phyloP scores from a whole-genome alignment of 768 basidiomycete genomes.

The Hygrophorus pudorinus region DNA sequence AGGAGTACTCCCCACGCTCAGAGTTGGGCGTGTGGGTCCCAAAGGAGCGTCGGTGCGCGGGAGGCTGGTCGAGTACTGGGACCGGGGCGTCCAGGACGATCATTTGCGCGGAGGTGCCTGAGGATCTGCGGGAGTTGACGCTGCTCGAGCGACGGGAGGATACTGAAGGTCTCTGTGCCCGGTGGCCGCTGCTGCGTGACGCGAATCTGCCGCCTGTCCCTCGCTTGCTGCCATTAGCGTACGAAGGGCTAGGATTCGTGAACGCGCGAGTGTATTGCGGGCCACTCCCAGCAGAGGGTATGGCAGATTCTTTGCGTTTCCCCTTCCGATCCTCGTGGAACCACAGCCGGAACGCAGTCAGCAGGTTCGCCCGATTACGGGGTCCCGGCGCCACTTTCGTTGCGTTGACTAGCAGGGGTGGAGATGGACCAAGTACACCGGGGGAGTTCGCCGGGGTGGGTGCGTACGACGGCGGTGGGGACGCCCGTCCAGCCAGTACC shows the following conservation, averaged over 20 bases:
- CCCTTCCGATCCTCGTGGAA: slow-evolving; percentile 88
- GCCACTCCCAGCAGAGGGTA: slow-evolving; percentile 17
- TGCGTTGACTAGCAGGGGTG: slow-evolving; percentile 26
- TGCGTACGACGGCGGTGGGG: slow-evolving; percentile 22
- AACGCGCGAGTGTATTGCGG: slow-evolving; percentile 10
- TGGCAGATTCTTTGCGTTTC: slow-evolving; percentile 55
- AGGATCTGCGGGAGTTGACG: slow-evolving; percentile 73
- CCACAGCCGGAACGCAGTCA: slow-evolving; percentile 83
- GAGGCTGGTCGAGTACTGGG: slow-evolving; percentile 28
- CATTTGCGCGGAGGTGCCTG: slow-evolving; percentile 40
- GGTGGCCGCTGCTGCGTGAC: slow-evolving; percentile 30
- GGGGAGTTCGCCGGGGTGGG: slow-evolving; percentile 45
- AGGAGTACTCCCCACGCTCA: slow-evolving; percentile 68
- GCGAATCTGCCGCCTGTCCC: slow-evolving; percentile 22
- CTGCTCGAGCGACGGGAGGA: slow-evolving; percentile 87
- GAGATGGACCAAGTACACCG: slow-evolving; percentile 37
- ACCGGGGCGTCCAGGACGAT: slow-evolving; percentile 52
- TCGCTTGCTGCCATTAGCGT: slow-evolving; percentile 44
- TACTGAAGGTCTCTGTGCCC: slow-evolving; percentile 57
- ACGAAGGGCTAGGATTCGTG: slow-evolving; percentile 18
- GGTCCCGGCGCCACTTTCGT: slow-evolving; percentile 17
- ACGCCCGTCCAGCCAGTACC: slow-evolving; percentile 47
- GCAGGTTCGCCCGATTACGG: slow-evolving; percentile 67
- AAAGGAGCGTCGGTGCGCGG: slow-evolving; percentile 60
- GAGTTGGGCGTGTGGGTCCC: slow-evolving; percentile 84